Percentiles rank a stretch among this genome's conserved stretches.
Evolutionary conservation across 495 filamentous ascomycete genomes (phyloP).

Genomic region (Aspergillus egyptiacus): DNA sequence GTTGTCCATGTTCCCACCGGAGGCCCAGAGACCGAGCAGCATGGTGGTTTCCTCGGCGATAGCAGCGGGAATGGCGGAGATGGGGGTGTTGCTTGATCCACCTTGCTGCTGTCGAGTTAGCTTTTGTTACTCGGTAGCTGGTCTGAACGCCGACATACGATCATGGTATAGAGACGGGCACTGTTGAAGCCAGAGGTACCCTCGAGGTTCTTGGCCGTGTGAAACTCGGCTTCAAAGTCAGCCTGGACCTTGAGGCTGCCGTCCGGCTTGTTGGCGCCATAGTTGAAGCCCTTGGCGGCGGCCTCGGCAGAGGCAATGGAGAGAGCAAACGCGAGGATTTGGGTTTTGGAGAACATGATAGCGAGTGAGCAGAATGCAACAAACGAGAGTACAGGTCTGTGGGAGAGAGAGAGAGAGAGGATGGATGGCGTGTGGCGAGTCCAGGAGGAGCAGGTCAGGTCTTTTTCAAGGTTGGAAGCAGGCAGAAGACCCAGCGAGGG

Average conservation of each 20-base stretch:
- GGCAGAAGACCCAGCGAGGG: not conserved
- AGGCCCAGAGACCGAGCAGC: conserved; percentile 74
- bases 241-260: conserved; percentile 55
- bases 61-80: conserved; percentile 71
- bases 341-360: conserved; percentile 14
- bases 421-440: not conserved
- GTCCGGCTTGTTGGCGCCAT: conserved; percentile 59
- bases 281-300: conserved; percentile 74
- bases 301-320: conserved; percentile 40
- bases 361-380: not conserved
- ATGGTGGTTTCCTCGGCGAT: conserved; percentile 65
- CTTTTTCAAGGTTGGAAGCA: no score
- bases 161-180: conserved; percentile 61
- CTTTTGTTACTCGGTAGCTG: not conserved
- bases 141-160: conserved; percentile 21
- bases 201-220: conserved; percentile 58
- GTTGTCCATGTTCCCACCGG: conserved; percentile 61
- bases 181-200: conserved; percentile 70
- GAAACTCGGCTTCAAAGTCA: conserved; percentile 68
- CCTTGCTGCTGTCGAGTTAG: conserved; percentile 35
- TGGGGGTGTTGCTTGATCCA: conserved; percentile 53
- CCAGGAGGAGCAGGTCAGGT: not conserved
- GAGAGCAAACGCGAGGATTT: conserved; percentile 41
- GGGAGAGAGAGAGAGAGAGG: not conserved
- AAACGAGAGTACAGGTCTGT: not conserved